Conservation (phyloP, 176 grass and related monocot genomes). For the Metroxylon sagu region DNA sequence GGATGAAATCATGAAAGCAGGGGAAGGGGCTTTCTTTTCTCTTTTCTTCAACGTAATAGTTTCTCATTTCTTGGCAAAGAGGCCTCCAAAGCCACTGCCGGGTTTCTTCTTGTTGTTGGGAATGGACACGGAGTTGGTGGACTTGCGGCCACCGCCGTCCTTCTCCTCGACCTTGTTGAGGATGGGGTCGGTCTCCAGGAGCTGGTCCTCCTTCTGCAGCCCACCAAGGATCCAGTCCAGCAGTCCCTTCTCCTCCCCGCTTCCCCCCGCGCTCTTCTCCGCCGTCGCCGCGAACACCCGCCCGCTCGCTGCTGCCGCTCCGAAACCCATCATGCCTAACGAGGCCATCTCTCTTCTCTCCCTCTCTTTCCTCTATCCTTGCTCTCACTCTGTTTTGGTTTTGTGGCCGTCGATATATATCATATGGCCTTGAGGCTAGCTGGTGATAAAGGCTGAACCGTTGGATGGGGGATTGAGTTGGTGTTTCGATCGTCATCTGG, state of each 20-base stretch:
- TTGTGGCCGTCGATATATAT: too few species aligned
- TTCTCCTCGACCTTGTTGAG: conserved; percentile 18
- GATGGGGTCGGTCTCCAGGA: conserved; percentile 23
- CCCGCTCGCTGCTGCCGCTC: neutral
- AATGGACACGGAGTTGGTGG: conserved; percentile 6
- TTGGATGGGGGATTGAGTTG: neutral
- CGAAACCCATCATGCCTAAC: conserved; percentile 4
- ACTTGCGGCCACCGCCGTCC: conserved; percentile 1
- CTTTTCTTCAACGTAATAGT: too few species aligned
- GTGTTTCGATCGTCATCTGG: neutral
- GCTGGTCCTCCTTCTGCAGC: conserved; percentile 24
- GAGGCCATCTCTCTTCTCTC: conserved; percentile 5
- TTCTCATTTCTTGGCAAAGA: conserved; percentile 23
- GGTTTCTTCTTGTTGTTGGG: conserved; percentile 17
- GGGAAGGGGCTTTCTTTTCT: too few species aligned
- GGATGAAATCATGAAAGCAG: too few species aligned
- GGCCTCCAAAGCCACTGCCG: conserved; percentile 15
- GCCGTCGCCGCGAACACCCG: conserved; percentile 6
- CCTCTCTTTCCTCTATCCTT: neutral
- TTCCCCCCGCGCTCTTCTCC: neutral
- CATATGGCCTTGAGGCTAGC: too few species aligned
- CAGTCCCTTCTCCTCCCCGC: conserved; percentile 17
- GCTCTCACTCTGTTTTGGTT: too few species aligned
- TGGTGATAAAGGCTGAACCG: neutral
- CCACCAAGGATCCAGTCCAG: conserved; percentile 20